These are phyloP conservation scores for Conticribra weissflogii DNA, from an alignment of 108 stramenopile species.

Conservation along the genomic window DNA sequence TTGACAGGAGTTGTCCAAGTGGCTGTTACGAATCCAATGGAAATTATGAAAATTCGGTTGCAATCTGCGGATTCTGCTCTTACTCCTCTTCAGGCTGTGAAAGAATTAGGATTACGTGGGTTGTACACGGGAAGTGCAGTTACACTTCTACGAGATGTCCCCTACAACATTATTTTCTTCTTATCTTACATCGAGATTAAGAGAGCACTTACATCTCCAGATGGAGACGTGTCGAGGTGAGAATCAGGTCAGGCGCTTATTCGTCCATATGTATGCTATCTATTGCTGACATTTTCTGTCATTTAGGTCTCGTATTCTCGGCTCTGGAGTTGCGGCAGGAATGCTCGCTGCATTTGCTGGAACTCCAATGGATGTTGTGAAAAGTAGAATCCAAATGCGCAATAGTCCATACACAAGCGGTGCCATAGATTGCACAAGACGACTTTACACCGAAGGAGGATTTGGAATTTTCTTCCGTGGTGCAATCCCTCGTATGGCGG, in stretches of 20 bases:
- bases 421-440: constrained; percentile 21
- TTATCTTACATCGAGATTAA: constrained; percentile 58
- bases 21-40: constrained; percentile 77
- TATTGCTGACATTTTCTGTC: too few species aligned
- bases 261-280: too few species aligned
- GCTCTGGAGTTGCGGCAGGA: constrained; percentile 55
- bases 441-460: constrained; percentile 28
- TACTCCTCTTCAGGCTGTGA: constrained; percentile 36
- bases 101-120: constrained; percentile 53
- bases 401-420: constrained; percentile 30
- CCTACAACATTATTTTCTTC: constrained; percentile 66
- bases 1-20: constrained; percentile 70
- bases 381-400: constrained; percentile 41
- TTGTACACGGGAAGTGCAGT: constrained; percentile 64
- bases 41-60: constrained; percentile 73
- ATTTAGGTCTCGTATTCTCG: too few species aligned
- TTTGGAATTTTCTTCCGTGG: constrained; percentile 46
- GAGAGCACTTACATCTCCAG: constrained; percentile 19
- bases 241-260: too few species aligned
- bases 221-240: constrained; percentile 14
- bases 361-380: constrained; percentile 55
- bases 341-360: constrained; percentile 51
- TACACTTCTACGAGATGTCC: constrained; percentile 59
- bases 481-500: constrained; percentile 46
- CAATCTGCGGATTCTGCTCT: constrained; percentile 33